Evolutionary conservation across 208 protist genomes (phyloP).

Genomic region (Leishmania gerbilli): DNA sequence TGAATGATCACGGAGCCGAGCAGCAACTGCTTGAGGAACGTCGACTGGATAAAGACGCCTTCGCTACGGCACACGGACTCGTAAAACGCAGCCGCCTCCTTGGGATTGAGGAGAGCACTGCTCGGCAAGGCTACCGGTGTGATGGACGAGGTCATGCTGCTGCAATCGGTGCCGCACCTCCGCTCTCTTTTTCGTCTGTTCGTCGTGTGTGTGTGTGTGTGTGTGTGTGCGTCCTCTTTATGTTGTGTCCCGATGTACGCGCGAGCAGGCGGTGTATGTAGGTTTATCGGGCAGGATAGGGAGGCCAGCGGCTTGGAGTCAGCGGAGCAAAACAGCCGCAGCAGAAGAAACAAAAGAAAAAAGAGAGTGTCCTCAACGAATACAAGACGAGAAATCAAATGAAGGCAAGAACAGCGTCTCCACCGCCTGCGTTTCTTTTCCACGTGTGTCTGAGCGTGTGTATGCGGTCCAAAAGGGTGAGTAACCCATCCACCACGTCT

Average conservation of each 20-base stretch:
- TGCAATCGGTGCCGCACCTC: too few relatives aligned
- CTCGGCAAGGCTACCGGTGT: neutral
- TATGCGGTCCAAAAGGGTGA: neutral
- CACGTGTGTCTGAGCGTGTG: neutral
- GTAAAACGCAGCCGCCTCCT: constrained; percentile 59
- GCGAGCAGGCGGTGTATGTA: neutral
- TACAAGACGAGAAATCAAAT: neutral
- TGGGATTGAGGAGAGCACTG: constrained; percentile 29
- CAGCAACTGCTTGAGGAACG: constrained; percentile 67
- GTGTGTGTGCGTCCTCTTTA: neutral
- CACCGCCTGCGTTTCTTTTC: neutral
- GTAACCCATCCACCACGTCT: neutral
- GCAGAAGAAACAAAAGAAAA: neutral
- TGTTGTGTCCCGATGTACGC: neutral
- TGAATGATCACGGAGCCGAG: constrained; percentile 51
- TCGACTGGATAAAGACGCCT: constrained; percentile 36
- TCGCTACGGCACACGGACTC: constrained; percentile 40
- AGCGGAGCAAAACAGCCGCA: neutral
- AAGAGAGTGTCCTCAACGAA: neutral
- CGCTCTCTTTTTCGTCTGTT: neutral
- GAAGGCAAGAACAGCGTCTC: neutral
- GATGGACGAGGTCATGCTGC: neutral
- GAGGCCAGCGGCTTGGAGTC: neutral
- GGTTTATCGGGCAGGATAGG: neutral
- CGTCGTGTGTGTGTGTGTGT: neutral